Percentiles rank a stretch among this genome's conserved stretches.
phyloP scores from a whole-genome alignment of 176 grass and related monocot species.

The Triticum urartu region DNA sequence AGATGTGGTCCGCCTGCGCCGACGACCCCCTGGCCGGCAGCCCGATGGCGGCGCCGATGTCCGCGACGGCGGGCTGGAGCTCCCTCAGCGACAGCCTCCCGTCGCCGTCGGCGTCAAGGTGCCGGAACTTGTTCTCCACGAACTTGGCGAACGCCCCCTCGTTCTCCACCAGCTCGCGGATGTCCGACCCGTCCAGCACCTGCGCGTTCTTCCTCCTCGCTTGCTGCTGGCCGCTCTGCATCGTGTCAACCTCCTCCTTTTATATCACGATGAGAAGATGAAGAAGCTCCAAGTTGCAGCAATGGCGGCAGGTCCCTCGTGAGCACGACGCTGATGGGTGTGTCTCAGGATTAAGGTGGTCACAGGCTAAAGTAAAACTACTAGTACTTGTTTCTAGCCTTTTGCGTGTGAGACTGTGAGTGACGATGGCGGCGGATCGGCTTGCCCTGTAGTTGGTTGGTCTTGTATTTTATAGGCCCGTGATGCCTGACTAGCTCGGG shows the following conservation, averaged over 20 bases:
- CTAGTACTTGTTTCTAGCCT: background rate
- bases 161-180: constrained; percentile 71
- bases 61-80: constrained; percentile 68
- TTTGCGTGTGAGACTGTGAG: background rate
- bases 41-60: constrained; percentile 78
- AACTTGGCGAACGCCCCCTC: constrained; percentile 55
- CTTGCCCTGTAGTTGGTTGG: background rate
- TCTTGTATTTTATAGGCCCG: background rate
- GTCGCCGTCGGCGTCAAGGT: constrained; percentile 68
- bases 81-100: constrained; percentile 65
- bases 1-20: constrained; percentile 67
- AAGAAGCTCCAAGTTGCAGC: constrained; percentile 7
- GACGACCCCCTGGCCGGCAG: constrained; percentile 58
- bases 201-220: constrained; percentile 23
- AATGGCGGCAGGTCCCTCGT: constrained; percentile 41
- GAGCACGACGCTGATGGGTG: background rate
- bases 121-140: constrained; percentile 59
- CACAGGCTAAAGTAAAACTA: background rate
- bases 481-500: background rate
- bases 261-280: background rate
- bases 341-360: background rate
- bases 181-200: constrained; percentile 75
- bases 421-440: background rate
- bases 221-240: constrained; percentile 5
- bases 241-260: background rate